These are phyloP conservation scores for Leucocoprinus birnbaumii DNA, from an alignment of 768 basidiomycete genomes.

Conservation along the genomic window DNA sequence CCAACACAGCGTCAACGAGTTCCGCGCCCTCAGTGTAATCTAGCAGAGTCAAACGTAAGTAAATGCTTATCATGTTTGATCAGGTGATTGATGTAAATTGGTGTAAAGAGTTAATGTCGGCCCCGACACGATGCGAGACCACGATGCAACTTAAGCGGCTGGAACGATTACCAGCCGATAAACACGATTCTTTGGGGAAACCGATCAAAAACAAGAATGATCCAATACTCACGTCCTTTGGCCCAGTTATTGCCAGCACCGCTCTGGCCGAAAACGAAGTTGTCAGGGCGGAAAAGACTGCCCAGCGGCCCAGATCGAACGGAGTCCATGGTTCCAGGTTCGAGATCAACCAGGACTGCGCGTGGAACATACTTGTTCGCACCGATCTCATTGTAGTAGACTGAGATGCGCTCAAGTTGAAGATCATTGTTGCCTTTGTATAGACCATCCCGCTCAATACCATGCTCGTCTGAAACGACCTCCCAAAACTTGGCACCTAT, in stretches of 20 bases:
- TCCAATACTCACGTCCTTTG: slow-evolving; percentile 84
- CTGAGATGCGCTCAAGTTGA: slow-evolving; percentile 95
- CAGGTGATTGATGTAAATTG: slow-evolving; percentile 16
- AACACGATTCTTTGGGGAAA: not conserved
- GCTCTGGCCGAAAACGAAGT: slow-evolving; percentile 97
- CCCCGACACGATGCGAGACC: slow-evolving; percentile 5
- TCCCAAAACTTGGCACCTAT: slow-evolving; percentile 96
- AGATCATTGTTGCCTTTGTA: slow-evolving; percentile 95
- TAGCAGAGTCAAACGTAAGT: slow-evolving; percentile 21
- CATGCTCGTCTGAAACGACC: slow-evolving; percentile 97
- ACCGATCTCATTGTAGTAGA: slow-evolving; percentile 97
- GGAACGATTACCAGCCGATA: slow-evolving; percentile 1
- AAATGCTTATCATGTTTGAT: slow-evolving; percentile 16
- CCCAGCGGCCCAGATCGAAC: slow-evolving; percentile 90
- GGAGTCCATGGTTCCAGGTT: slow-evolving; percentile 96
- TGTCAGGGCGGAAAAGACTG: slow-evolving; percentile 93
- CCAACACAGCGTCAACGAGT: slow-evolving; percentile 95
- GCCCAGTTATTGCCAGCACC: slow-evolving; percentile 99
- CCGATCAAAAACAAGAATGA: slow-evolving; percentile 4
- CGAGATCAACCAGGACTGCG: slow-evolving; percentile 95
- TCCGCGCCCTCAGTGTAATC: slow-evolving; percentile 97
- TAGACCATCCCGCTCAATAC: slow-evolving; percentile 88
- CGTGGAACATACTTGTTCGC: slow-evolving; percentile 98
- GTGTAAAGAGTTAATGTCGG: not conserved
- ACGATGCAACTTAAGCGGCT: slow-evolving; percentile 20